Conservation (phyloP, 2,329 filamentous ascomycete species). For the Stagonosporopsis chrysanthemi region DNA sequence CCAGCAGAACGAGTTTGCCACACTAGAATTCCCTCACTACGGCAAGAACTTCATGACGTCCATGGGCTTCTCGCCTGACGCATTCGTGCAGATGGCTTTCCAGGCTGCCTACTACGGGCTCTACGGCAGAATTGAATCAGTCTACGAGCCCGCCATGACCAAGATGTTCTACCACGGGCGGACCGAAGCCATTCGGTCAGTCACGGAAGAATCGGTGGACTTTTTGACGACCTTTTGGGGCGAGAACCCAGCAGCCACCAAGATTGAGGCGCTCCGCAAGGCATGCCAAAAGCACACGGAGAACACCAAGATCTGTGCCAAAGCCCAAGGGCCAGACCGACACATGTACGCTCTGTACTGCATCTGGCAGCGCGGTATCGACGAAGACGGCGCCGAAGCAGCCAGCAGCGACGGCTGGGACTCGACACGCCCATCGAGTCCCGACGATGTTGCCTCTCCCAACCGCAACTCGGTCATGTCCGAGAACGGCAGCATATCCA, state of each 20-base stretch:
- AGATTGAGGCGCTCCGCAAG: slow-evolving; percentile 83
- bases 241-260: slow-evolving; percentile 80
- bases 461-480: slow-evolving; percentile 61
- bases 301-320: slow-evolving; percentile 83
- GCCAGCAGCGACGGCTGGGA: slow-evolving; percentile 63
- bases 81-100: slow-evolving; percentile 98
- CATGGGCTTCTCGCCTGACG: slow-evolving; percentile 96
- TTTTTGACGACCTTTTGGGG: slow-evolving; percentile 96
- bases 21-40: slow-evolving; percentile 85
- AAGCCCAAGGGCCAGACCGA: slow-evolving; percentile 88
- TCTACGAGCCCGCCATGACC: slow-evolving; percentile 98
- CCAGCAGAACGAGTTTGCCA: slow-evolving; percentile 94
- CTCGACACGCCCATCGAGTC: slow-evolving; percentile 58
- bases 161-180: slow-evolving; percentile 92
- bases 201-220: slow-evolving; percentile 81
- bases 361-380: slow-evolving; percentile 89
- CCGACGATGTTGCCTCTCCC: slow-evolving; percentile 63
- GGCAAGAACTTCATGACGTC: slow-evolving; percentile 98
- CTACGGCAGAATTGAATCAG: slow-evolving; percentile 91
- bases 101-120: slow-evolving; percentile 97
- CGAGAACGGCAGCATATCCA: slow-evolving; percentile 56
- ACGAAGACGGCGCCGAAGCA: slow-evolving; percentile 69
- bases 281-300: slow-evolving; percentile 84
- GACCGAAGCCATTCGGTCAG: slow-evolving; percentile 90
- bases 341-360: slow-evolving; percentile 94